Evolutionary conservation across 164 flowering plant genomes (phyloP), one percentile per base, ranked within the genome.

Genomic region (Chimonanthus praecox): DNA sequence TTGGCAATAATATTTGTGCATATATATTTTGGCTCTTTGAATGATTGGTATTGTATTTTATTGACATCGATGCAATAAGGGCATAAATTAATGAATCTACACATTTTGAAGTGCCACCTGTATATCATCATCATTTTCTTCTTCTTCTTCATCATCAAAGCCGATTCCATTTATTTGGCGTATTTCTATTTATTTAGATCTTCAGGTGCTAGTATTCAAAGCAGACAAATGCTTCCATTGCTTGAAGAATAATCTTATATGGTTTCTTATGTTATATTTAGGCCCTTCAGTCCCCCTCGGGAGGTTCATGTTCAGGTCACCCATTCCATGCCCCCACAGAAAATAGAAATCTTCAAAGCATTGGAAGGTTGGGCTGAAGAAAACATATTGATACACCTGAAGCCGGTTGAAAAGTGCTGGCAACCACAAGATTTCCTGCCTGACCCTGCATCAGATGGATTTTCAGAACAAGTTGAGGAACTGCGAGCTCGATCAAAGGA

Each of bases 351-450:
- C 62, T 89, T 89, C 74, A 84, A 87, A 58, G 79, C 87, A 3
- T 16, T 89, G 84, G 90, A 89, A 72, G 84, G 67, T 51, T 89
- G 94, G 94, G 94, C 94, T 20, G 85, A 86, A 63, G 16, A 88
- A 6, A 86, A 87, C 76, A 69, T 90, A 64, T 79, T 90, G 76
- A 76, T 76, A 73, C 87, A 77, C 73, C 78, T 90, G 49, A 90
- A 90, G 78, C 87, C 89, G 44, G 92, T 90, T 4, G 94, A 90
- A 78, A 85, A 87, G 69, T 84, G 85, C 68, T 90, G 94, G 94
- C 94, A 90, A 77, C 92, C 94, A 8, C 88, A 85, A 71, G 94
- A 89, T 82, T 89, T 87, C 73, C 78, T 90, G 62, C 94, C 94
- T 0, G 91, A 89, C 75, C 83, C 90, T 13, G 77, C 88, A 20